phyloP scores from a whole-genome alignment of 1,139 yeast species.

The Protomyces arabidopsidicola region DNA sequence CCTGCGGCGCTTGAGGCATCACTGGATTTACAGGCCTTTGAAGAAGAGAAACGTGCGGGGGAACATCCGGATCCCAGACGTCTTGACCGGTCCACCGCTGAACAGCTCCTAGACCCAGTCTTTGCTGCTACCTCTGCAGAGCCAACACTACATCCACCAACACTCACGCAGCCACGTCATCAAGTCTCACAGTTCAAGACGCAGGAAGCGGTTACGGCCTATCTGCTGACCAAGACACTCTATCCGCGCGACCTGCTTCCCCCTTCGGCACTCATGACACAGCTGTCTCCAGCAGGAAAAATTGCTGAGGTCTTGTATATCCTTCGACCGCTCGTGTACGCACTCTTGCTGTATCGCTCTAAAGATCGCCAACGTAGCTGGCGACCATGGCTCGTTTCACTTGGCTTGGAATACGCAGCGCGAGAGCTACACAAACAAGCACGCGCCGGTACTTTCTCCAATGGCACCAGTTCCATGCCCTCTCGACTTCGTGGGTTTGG shows the following conservation, averaged over 20 bases:
- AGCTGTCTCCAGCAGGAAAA: slow-evolving; percentile 35
- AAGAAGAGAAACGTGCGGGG: neutral
- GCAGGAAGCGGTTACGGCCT: slow-evolving; percentile 35
- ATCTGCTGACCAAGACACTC: slow-evolving; percentile 37
- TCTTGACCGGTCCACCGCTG: neutral
- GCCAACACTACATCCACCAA: neutral
- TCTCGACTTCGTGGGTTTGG: neutral
- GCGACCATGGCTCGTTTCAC: slow-evolving; percentile 45
- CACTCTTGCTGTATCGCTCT: slow-evolving; percentile 36
- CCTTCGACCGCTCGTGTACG: slow-evolving; percentile 43
- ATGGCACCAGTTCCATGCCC: neutral
- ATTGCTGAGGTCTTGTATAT: slow-evolving; percentile 41
- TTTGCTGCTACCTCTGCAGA: neutral
- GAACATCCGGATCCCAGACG: neutral
- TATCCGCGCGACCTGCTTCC: slow-evolving; percentile 40
- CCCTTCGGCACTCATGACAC: slow-evolving; percentile 39
- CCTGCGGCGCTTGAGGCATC: slow-evolving; percentile 34
- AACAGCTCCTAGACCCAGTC: neutral
- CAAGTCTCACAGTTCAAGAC: slow-evolving; percentile 39
- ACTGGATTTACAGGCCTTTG: slow-evolving; percentile 6
- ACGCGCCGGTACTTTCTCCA: slow-evolving; percentile 13
- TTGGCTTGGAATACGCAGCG: slow-evolving; percentile 40
- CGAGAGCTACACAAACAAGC: slow-evolving; percentile 35
- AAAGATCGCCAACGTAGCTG: slow-evolving; percentile 34
- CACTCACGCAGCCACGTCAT: slow-evolving; percentile 32